A percentile compares a stretch with the other conserved stretches of the same genome.
Conservation (phyloP, 2,329 filamentous ascomycete genomes). For the Parastagonospora nodorum region DNA sequence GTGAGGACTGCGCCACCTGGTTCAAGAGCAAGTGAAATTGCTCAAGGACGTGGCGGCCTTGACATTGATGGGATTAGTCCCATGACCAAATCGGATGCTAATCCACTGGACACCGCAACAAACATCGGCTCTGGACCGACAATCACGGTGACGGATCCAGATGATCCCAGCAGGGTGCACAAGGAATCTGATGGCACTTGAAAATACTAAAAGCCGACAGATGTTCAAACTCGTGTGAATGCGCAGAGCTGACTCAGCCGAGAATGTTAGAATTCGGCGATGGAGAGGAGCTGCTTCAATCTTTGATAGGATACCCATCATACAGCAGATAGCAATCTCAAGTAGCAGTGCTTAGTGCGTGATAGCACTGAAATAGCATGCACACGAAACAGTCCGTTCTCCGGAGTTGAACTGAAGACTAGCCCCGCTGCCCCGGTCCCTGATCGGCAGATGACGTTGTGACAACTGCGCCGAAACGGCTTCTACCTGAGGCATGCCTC, state of each 20-base stretch:
- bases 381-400: background rate
- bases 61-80: constrained; percentile 3
- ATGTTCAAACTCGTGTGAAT: background rate
- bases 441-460: constrained; percentile 30
- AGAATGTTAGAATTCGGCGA: background rate
- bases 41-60: constrained; percentile 1
- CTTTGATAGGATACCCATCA: too few species aligned
- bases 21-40: constrained; percentile 6
- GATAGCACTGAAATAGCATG: constrained; percentile 3
- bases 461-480: constrained; percentile 13
- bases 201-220: background rate
- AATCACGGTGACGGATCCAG: constrained; percentile 5
- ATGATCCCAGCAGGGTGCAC: constrained; percentile 1
- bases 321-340: too few species aligned
- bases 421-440: constrained; percentile 5
- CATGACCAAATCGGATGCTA: background rate
- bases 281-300: too few species aligned
- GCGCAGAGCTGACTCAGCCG: background rate
- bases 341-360: too few species aligned
- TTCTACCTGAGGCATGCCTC: constrained; percentile 19
- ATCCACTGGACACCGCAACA: constrained; percentile 4
- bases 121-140: background rate
- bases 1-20: constrained; percentile 13
- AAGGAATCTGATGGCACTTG: constrained; percentile 6
- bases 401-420: constrained; percentile 4